Percentiles rank a stretch among this genome's conserved stretches.
phyloP scores from a whole-genome alignment of 202 grass and related monocot genomes.

The Panicum hallii region DNA sequence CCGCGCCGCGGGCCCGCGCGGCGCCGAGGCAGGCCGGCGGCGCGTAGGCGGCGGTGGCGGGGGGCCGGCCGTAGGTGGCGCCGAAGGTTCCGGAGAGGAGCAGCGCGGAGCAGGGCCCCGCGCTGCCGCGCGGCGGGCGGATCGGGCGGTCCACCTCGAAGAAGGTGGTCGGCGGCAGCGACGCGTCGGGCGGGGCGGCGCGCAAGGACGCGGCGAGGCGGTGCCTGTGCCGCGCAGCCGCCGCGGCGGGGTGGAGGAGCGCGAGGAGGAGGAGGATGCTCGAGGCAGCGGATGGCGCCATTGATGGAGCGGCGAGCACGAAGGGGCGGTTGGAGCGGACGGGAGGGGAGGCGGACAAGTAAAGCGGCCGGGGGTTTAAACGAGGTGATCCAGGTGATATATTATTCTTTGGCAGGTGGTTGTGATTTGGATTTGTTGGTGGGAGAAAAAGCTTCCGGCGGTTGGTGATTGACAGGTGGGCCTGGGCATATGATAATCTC shows the following conservation, averaged over 20 bases:
- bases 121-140: conserved; percentile 49
- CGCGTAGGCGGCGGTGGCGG: conserved; percentile 56
- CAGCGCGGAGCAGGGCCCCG: conserved; percentile 53
- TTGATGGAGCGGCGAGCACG: conserved; percentile 37
- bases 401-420: background rate
- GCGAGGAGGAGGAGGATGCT: background rate
- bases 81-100: conserved; percentile 60
- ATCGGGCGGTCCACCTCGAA: conserved; percentile 79
- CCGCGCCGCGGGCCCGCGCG: background rate
- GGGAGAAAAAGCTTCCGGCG: background rate
- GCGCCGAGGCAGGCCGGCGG: conserved; percentile 53
- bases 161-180: conserved; percentile 57
- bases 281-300: conserved; percentile 28
- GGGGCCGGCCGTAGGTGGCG: conserved; percentile 49
- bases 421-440: conserved; percentile 3
- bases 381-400: conserved; percentile 1
- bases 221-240: conserved; percentile 18
- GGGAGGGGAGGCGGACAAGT: background rate
- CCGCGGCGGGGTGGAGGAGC: background rate
- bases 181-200: conserved; percentile 41
- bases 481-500: background rate
- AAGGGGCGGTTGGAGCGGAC: background rate
- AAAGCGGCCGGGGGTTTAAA: conserved; percentile 24
- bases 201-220: conserved; percentile 33
- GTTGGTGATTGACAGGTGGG: background rate